Base-by-base conservation (phyloP, 345 rosid species). In the Mercurialis annua region DNA sequence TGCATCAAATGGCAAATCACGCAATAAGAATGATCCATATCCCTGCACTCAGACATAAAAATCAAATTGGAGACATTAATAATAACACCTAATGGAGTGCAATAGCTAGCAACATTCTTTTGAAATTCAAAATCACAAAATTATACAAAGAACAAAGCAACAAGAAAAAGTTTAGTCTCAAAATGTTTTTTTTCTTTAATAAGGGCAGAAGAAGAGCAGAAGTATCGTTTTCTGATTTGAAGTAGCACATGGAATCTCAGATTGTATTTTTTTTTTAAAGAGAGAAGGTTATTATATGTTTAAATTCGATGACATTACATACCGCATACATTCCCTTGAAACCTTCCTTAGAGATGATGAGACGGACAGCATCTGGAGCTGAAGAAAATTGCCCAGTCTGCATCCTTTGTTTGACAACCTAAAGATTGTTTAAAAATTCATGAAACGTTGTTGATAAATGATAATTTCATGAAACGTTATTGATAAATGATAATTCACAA, bases 361-460 rank as follows among this genome's bases (percentile, higher is more conserved):
- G 80, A 31, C 87, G 88, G 58, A 94, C 93, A 69, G 97, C 99
- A 59, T 76, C 75, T 27, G 96, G 87, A 44, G 99, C 92, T 27
- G 98, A 86, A 52, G 84, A 71, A 79, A 87, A 94, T 63, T 94
- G 99, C 61, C 92, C 90, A 24, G 99, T 89, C 78, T 91, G 97
- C 96, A 89, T 84, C 83, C 99, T 84, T 74, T 89, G 92, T 80
- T 91, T 94, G 61, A 94, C 92, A 79, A 94, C 99, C 98, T 94
- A 78, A 42, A 38, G 24, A 65, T 68, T 55, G 64, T 48, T 73
- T 56, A 47, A 49, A 54, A 54, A 36, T 64, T 7, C 2, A 54
- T 40, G 16, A 16, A 10, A 36, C 26, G 15, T 16, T 46, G 50
- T 26, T 6, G n/a, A 8, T 2, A 50, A 49, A 33, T 47, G 43